Evolutionary conservation across 345 rosid species (phyloP).

Genomic region (Anastatica hierochuntica): DNA sequence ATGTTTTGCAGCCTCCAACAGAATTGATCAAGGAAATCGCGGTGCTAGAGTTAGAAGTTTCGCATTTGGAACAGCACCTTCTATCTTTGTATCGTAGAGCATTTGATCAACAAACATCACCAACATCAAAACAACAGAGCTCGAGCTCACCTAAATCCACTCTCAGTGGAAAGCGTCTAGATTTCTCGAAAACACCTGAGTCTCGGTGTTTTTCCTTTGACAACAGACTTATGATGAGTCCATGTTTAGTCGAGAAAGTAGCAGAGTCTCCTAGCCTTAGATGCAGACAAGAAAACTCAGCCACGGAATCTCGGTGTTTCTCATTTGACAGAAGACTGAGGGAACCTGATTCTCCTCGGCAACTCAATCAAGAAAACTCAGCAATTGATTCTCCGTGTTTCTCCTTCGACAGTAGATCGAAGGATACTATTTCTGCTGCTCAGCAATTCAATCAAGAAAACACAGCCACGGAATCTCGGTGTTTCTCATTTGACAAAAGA

Average conservation of each 20-base stretch:
- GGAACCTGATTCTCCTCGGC: background rate
- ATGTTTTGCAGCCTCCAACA: constrained; percentile 54
- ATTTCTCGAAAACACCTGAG: constrained; percentile 33
- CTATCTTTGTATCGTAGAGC: constrained; percentile 78
- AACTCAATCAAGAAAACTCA: no score
- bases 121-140: constrained; percentile 39
- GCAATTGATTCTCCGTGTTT: constrained; percentile 20
- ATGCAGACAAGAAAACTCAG: constrained; percentile 12
- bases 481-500: constrained; percentile 23
- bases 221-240: constrained; percentile 32
- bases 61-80: constrained; percentile 83
- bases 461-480: constrained; percentile 1
- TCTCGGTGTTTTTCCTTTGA: constrained; percentile 33
- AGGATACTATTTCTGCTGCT: constrained; percentile 22
- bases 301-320: constrained; percentile 10
- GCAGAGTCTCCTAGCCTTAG: constrained; percentile 16
- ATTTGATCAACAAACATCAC: constrained; percentile 70
- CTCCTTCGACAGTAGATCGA: constrained; percentile 32
- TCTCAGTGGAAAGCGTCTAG: constrained; percentile 32
- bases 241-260: constrained; percentile 31
- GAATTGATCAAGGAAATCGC: constrained; percentile 83
- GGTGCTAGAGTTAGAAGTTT: constrained; percentile 82
- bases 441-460: constrained; percentile 12
- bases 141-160: constrained; percentile 39
- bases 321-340: constrained; percentile 15